These are phyloP conservation scores for Tolypocladium ovalisporum DNA, from an alignment of 2,329 filamentous ascomycete genomes.

Conservation along the genomic window DNA sequence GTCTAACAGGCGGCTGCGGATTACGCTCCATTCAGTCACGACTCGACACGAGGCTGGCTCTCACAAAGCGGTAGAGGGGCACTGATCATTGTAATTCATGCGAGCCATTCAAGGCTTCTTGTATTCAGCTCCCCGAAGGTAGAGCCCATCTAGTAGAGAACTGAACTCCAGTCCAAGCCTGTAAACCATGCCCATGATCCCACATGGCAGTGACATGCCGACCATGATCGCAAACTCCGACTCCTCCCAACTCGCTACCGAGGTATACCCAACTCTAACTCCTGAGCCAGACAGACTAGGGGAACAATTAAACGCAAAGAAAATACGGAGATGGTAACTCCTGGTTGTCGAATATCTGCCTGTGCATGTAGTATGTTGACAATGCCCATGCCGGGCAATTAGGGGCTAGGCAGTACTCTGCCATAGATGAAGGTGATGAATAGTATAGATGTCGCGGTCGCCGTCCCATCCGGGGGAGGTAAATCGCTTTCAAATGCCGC, in stretches of 20 bases:
- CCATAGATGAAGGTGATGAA: not conserved
- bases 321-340: not conserved
- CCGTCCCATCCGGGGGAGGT: not conserved
- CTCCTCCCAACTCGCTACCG: not conserved
- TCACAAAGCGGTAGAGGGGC: not conserved
- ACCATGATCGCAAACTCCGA: slow-evolving; percentile 1
- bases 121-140: not conserved
- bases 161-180: not conserved
- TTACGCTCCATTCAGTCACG: not conserved
- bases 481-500: not conserved
- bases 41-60: not conserved
- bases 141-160: not conserved
- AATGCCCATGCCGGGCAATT: slow-evolving; percentile 3
- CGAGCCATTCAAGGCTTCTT: not conserved
- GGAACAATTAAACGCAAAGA: not conserved
- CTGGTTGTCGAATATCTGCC: not conserved
- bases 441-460: not conserved
- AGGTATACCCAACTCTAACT: not conserved
- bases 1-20: not conserved
- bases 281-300: not conserved
- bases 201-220: not conserved
- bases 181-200: not conserved
- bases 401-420: not conserved
- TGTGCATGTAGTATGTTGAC: slow-evolving; percentile 1
- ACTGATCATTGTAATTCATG: not conserved